These are phyloP conservation scores for Capsella rubella DNA, from an alignment of 441 rosid genomes.

Conservation along the genomic window DNA sequence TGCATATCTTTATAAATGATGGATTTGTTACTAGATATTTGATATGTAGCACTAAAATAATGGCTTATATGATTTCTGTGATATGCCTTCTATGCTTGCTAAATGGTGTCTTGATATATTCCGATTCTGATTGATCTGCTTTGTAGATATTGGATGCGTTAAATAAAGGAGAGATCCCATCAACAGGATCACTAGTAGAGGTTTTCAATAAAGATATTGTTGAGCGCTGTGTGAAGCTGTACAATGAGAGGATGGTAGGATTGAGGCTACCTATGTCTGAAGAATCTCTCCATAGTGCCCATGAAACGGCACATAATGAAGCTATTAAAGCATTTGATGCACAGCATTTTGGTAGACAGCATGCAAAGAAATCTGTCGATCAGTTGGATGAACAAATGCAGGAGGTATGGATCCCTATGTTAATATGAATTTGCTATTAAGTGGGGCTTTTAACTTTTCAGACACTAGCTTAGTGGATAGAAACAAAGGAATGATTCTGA, in stretches of 20 bases:
- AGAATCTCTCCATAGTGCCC: constrained; percentile 69
- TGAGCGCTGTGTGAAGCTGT: constrained; percentile 83
- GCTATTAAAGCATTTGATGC: constrained; percentile 77
- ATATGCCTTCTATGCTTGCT: not conserved
- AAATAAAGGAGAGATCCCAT: constrained; percentile 99
- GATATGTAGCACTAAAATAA: not conserved
- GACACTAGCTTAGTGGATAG: constrained; percentile 32
- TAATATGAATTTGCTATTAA: not conserved
- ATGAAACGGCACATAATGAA: constrained; percentile 63
- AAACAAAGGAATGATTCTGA: not conserved
- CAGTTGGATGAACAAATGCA: constrained; percentile 82
- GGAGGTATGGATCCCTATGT: constrained; percentile 60
- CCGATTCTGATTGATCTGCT: constrained; percentile 33
- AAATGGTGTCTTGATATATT: not conserved
- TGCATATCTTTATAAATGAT: not conserved
- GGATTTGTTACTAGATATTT: not conserved
- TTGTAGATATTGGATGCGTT: constrained; percentile 95
- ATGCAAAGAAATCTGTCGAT: constrained; percentile 80
- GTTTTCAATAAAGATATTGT: constrained; percentile 93
- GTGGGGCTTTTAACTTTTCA: not conserved
- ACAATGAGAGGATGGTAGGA: constrained; percentile 70
- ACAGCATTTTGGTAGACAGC: constrained; percentile 95
- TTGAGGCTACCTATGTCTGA: constrained; percentile 71
- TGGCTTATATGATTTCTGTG: not conserved
- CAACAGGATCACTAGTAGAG: constrained; percentile 98